Evolutionary conservation across 2,329 filamentous ascomycete species (phyloP), one percentile per base, ranked within the genome.

Genomic region (Fusarium dlaminii): DNA sequence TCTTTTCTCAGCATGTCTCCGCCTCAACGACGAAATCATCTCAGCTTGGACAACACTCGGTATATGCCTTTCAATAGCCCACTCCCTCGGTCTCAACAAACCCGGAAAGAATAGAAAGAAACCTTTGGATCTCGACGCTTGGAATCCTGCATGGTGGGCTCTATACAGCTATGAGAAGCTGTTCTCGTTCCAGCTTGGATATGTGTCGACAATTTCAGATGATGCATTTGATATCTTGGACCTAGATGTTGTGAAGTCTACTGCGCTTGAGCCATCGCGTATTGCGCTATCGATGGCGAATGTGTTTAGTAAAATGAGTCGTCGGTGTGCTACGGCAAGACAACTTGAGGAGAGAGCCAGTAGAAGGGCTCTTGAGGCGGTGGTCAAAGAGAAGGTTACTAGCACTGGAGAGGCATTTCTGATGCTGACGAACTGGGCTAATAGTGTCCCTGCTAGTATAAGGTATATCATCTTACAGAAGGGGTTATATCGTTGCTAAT

Each of bases 161-260:
- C 6, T 68, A 1, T 68, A 68, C 3, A 62, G 54, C 18, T 68
- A 68, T 4, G 65, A 68, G 24, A 68, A 68, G 22, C 4, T 68
- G 0, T 68, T 68, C 13, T 68, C 65, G 0, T 68, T 68, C 15
- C 65, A 68, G 11, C 30, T 68, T 1, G 65, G 65, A 4, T 68
- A 62, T 3, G 65, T 54, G 0, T 68, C 65, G 0, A 62, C 34
- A 1, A 68, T 68, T 0, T 68, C 54, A 0, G 65, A 68, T 10
- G 63, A 68, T 5, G 13, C 40, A 1, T 68, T 68, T 3, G 40
- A 62, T 5, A 42, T 6, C 0, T 12, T 68, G 0, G 39, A 62
- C 4, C 8, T 48, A 0, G 63, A 54, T 15, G 18, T 17, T 3
- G 0, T 11, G 1, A 6, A 24, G 6, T 1, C 18, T 10, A 4